Percentiles rank a stretch among this genome's conserved stretches.
Conservation (phyloP, 441 rosid species). For the Adansonia madagascariensis region DNA sequence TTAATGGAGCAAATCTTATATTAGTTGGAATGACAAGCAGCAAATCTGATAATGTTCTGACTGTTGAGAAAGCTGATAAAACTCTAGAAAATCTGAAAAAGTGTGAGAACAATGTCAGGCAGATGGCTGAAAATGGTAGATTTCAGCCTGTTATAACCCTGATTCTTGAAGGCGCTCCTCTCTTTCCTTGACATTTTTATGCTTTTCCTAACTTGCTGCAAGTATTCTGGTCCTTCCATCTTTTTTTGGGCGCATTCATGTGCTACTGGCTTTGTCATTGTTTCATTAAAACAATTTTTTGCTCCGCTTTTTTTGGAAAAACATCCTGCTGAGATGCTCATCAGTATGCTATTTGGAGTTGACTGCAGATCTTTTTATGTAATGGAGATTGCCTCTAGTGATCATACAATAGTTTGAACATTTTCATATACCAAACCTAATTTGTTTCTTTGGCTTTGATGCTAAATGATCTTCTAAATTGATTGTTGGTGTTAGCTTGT, state of each 20-base stretch:
- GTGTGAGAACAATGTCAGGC: constrained; percentile 78
- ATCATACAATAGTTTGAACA: neutral
- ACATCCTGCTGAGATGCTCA: neutral
- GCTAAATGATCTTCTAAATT: neutral
- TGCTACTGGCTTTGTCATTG: neutral
- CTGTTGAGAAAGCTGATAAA: constrained; percentile 87
- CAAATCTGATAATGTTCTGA: constrained; percentile 71
- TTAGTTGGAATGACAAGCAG: constrained; percentile 91
- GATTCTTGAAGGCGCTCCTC: constrained; percentile 75
- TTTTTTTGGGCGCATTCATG: neutral
- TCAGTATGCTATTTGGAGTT: neutral
- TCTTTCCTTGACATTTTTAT: constrained; percentile 16
- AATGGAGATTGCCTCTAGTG: neutral
- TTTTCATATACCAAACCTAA: neutral
- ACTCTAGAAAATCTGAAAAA: constrained; percentile 82
- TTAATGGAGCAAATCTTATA: constrained; percentile 88
- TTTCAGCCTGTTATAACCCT: constrained; percentile 82
- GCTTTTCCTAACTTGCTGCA: constrained; percentile 28
- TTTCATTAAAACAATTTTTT: neutral
- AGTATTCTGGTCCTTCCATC: constrained; percentile 6
- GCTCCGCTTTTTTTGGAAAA: neutral
- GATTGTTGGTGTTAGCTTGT: neutral
- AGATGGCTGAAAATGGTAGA: constrained; percentile 93
- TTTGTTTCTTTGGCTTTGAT: neutral
- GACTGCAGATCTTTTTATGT: neutral